A percentile compares a stretch with the other conserved stretches of the same genome.
Evolutionary conservation across 768 basidiomycete genomes (phyloP).

Genomic region (Suillus clintonianus): DNA sequence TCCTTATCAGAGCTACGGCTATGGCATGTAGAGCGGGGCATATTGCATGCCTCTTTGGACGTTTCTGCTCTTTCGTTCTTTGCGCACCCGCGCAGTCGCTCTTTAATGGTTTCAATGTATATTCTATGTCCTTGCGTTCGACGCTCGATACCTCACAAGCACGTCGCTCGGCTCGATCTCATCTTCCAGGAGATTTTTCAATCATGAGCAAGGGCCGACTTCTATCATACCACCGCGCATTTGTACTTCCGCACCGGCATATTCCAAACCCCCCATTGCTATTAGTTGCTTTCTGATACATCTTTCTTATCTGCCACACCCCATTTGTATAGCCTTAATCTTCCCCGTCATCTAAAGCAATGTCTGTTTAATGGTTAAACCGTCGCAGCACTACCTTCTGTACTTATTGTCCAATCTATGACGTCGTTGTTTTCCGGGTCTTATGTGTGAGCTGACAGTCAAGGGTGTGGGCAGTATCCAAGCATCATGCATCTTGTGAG

Average conservation of each 20-base stretch:
- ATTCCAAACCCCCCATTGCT: slow-evolving; percentile 43
- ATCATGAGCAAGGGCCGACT: slow-evolving; percentile 36
- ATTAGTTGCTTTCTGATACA: slow-evolving; percentile 39
- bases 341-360: slow-evolving; percentile 41
- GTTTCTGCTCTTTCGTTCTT: slow-evolving; percentile 22
- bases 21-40: slow-evolving; percentile 65
- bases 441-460: not conserved
- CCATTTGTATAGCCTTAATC: slow-evolving; percentile 41
- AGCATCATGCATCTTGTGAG: not conserved
- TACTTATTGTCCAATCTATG: slow-evolving; percentile 43
- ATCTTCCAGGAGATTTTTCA: slow-evolving; percentile 35
- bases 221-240: slow-evolving; percentile 57
- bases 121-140: slow-evolving; percentile 37
- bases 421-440: slow-evolving; percentile 30
- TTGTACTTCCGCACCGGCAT: slow-evolving; percentile 74
- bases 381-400: slow-evolving; percentile 39
- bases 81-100: slow-evolving; percentile 19
- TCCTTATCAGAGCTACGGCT: slow-evolving; percentile 79
- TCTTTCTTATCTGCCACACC: slow-evolving; percentile 45
- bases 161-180: slow-evolving; percentile 39
- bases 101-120: slow-evolving; percentile 41
- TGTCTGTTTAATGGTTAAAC: slow-evolving; percentile 41
- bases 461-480: not conserved
- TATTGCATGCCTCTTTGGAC: slow-evolving; percentile 20
- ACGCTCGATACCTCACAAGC: slow-evolving; percentile 32